These are phyloP conservation scores for Pyricularia grisea DNA, from an alignment of 2,329 filamentous ascomycete species.

Conservation along the genomic window DNA sequence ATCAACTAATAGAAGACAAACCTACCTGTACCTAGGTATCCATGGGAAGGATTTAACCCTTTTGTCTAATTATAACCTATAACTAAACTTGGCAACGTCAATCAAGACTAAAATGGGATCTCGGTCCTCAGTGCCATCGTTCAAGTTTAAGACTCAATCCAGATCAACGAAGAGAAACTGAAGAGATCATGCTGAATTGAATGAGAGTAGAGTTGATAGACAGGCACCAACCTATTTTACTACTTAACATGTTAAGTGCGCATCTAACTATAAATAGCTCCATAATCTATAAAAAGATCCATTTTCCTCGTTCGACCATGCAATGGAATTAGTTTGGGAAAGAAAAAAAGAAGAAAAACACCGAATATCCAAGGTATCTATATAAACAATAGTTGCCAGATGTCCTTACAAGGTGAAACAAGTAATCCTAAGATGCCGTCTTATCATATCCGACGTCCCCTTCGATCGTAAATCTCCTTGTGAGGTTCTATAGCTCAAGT, in stretches of 20 bases:
- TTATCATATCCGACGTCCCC: not conserved
- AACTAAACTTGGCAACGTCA: no score
- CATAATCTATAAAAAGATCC: not conserved
- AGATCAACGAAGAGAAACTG: no score
- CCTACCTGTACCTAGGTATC: no score
- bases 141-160: no score
- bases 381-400: not conserved
- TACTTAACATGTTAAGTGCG: not conserved
- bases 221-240: not conserved
- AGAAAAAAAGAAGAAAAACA: not conserved
- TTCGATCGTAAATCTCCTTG: not conserved
- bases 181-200: no score
- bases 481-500: not conserved
- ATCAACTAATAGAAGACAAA: not conserved
- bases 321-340: not conserved
- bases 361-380: not conserved
- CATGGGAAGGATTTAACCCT: not conserved
- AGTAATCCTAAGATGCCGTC: not conserved
- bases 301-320: not conserved
- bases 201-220: not conserved
- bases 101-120: no score
- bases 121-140: no score
- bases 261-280: not conserved
- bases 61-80: no score
- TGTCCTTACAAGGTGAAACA: not conserved